Evolutionary conservation across 805 yeast species (phyloP), one percentile per base, ranked within the genome.

Genomic region (Zygoascus tannicola): DNA sequence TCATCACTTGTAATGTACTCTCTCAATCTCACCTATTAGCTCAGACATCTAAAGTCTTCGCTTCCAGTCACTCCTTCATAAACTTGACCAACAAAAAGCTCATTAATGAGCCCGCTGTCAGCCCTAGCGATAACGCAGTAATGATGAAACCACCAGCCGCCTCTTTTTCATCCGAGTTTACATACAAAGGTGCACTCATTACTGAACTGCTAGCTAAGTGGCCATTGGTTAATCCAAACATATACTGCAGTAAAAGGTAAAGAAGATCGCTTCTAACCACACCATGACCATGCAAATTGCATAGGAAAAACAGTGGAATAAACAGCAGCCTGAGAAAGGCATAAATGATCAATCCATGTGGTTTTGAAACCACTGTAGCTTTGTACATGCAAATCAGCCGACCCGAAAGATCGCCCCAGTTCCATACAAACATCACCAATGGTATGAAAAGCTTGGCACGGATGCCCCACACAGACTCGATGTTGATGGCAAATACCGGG

Each of bases 101-200:
- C 43, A 79, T 56, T 1, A 86, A 48, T 47, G 95, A 80, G 3
- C 98, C 98, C 1, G 71, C 66, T 0, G 92, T 78, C 41, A 90
- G 70, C 0, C 96, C 96, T 8, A 78, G 57, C 44, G 88, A 79
- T 41, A 88, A 73, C 51, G 85, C 78, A 19, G 88, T 76, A 1
- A 86, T 78, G 37, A 95, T 80, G 58, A 88, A 84, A 2, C 97
- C 97, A 37, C 96, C 96, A 1, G 97, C 95, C 0, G 96, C 95
- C 47, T 85, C 85, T 58, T 78, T 79, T 55, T 85, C 90, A 18
- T 72, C 71, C 28, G 78, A 85, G 1, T 71, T 69, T 26, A 75
- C 81, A 43, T 69, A 72, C 15, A 70, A 66, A 0, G 83, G 80
- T 2, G 86, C 82, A 38, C 71, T 72, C 82, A 85, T 84, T 64